Evolutionary conservation across 805 yeast species (phyloP).

Genomic region (Candida pini): DNA sequence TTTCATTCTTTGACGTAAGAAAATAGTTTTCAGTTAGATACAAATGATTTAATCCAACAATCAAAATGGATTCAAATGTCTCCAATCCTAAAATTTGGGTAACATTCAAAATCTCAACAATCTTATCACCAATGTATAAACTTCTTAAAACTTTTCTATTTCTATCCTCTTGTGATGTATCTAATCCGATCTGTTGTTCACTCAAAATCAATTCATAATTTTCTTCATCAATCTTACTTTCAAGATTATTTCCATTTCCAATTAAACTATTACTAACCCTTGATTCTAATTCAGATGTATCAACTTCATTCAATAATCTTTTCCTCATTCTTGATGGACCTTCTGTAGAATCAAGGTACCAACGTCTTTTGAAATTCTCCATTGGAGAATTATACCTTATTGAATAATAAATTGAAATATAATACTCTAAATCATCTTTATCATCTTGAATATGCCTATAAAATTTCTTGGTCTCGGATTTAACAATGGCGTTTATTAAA

Average conservation of each 20-base stretch:
- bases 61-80: slow-evolving; percentile 68
- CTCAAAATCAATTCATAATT: slow-evolving; percentile 38
- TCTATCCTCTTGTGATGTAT: slow-evolving; percentile 49
- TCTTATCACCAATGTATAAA: slow-evolving; percentile 63
- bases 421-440: slow-evolving; percentile 51
- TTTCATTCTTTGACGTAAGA: slow-evolving; percentile 45
- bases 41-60: slow-evolving; percentile 57
- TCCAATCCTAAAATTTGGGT: slow-evolving; percentile 74
- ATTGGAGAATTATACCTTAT: slow-evolving; percentile 33
- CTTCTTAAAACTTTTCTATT: slow-evolving; percentile 71
- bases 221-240: slow-evolving; percentile 5
- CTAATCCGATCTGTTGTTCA: slow-evolving; percentile 25
- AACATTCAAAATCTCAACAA: slow-evolving; percentile 68
- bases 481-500: slow-evolving; percentile 34
- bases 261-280: slow-evolving; percentile 34
- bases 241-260: slow-evolving; percentile 2
- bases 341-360: slow-evolving; percentile 64
- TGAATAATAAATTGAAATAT: slow-evolving; percentile 41
- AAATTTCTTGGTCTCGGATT: slow-evolving; percentile 42
- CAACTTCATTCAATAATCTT: slow-evolving; percentile 44
- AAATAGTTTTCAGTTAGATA: slow-evolving; percentile 70
- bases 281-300: neutral
- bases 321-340: slow-evolving; percentile 64
- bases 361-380: slow-evolving; percentile 22
- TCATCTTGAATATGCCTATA: slow-evolving; percentile 59